Conservation (phyloP, 345 rosid genomes). For the Citrus inodora region DNA sequence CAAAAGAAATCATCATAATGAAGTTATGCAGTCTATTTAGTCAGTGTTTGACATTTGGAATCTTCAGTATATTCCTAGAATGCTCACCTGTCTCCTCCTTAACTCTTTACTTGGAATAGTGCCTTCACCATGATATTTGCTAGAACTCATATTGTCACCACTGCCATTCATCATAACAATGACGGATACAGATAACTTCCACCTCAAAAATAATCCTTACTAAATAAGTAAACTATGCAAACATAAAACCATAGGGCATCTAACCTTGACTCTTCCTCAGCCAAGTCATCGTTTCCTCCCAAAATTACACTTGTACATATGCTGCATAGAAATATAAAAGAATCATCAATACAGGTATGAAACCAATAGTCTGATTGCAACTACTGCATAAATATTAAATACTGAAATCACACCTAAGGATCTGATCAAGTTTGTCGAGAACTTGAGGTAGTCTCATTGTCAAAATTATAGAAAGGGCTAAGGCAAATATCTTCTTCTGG, state of each 20-base stretch:
- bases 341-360: background rate
- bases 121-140: conserved; percentile 61
- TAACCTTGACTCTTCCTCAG: conserved; percentile 88
- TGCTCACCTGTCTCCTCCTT: conserved; percentile 73
- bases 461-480: conserved; percentile 86
- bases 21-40: background rate
- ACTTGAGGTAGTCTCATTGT: conserved; percentile 92
- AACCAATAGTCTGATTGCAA: background rate
- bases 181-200: background rate
- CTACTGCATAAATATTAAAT: background rate
- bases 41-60: background rate
- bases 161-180: conserved; percentile 35
- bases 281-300: conserved; percentile 62
- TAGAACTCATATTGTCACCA: conserved; percentile 57
- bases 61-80: background rate
- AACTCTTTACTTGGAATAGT: conserved; percentile 71
- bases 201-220: background rate
- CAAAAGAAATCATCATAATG: conserved; percentile 2
- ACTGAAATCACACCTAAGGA: conserved; percentile 56
- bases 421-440: conserved; percentile 86
- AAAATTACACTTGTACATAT: conserved; percentile 81
- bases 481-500: conserved; percentile 75
- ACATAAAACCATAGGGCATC: background rate
- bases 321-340: conserved; percentile 35
- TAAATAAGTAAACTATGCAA: background rate